Base-by-base conservation (phyloP, 371 early-diverging fungal species). In the Lichtheimia corymbifera region DNA sequence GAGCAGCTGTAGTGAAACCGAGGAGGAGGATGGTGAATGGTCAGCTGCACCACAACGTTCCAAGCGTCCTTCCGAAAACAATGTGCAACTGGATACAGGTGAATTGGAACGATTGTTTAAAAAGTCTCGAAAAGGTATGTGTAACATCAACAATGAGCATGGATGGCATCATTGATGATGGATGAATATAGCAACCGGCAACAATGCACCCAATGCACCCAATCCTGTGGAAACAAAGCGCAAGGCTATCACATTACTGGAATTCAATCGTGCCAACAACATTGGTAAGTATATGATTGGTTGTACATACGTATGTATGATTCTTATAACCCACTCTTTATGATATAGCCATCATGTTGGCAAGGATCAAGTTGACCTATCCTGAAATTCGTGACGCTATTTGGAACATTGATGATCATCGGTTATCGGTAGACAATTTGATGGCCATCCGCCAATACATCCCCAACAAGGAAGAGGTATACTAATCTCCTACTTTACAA, bases 311-410 rank as follows among this genome's bases (percentile, higher is more conserved):
- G 70, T 22, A 44, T 61, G 43, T 67, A 67, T 49, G 30, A 69
- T 59, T 70, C 11, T 69, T 66, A 18, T 58, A 70, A 11, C 1
- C 4, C 4, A 17, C 60, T 47, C 60, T 47, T 58, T 11, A 35
- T 65, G 35, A 53, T 64, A 18, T 67, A 79, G 88, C 85, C 22
- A 89, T 90, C 45, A 85, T 88, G 88, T 64, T 91, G 57, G 88
- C 88, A 7, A 78, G 87, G 7, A 83, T 91, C 67, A 88, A 84
- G 68, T 55, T 82, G 5, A 66, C 87, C 6, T 89, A 86, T 57
- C 72, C 84, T 7, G 88, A 88, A 61, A 86, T 91, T 45, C 80
- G 84, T 7, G 77, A 82, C 27, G 86, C 91, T 14, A 80, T 91
- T 49, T 77, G 90, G 65, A 79, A 85, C 47, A 84, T 88, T 64